A percentile compares a stretch with the other conserved stretches of the same genome.
Evolutionary conservation across 306 rosid genomes (phyloP).

Genomic region (Astragalus glycyphyllos): DNA sequence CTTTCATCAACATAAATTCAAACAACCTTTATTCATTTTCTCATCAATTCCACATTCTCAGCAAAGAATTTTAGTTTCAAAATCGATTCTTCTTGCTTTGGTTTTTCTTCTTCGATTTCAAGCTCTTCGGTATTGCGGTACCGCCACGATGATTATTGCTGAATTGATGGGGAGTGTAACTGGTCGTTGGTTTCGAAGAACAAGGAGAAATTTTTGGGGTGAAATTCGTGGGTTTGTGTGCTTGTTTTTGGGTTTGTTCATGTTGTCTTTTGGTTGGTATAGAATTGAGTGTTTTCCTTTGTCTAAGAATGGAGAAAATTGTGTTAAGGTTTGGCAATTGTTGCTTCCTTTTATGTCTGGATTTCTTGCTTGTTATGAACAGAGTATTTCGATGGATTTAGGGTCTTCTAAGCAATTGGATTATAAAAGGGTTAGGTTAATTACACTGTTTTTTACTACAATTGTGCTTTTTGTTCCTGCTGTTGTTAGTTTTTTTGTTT

Average conservation of each 20-base stretch:
- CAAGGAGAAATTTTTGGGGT: slow-evolving; percentile 39
- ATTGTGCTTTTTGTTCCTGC: slow-evolving; percentile 83
- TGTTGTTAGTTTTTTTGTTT: slow-evolving; percentile 57
- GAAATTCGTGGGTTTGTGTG: slow-evolving; percentile 71
- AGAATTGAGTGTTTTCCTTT: slow-evolving; percentile 79
- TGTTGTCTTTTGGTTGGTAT: slow-evolving; percentile 85
- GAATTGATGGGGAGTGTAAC: slow-evolving; percentile 71
- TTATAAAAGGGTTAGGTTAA: slow-evolving; percentile 60
- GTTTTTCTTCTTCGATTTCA: slow-evolving; percentile 85
- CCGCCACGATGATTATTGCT: slow-evolving; percentile 92
- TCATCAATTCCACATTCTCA: slow-evolving; percentile 58
- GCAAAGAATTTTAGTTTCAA: slow-evolving; percentile 50
- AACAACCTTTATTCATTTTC: slow-evolving; percentile 47
- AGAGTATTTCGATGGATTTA: slow-evolving; percentile 59
- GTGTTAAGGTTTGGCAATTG: slow-evolving; percentile 80
- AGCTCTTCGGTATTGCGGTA: slow-evolving; percentile 81
- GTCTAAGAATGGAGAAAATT: slow-evolving; percentile 47
- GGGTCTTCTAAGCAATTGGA: slow-evolving; percentile 69
- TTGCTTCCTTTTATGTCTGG: slow-evolving; percentile 84
- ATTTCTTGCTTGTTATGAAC: slow-evolving; percentile 68
- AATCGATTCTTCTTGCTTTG: slow-evolving; percentile 70
- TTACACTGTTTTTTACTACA: slow-evolving; percentile 77
- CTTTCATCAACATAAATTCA: slow-evolving; percentile 45
- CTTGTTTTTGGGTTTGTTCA: slow-evolving; percentile 58
- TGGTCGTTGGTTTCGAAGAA: slow-evolving; percentile 47